Conservation (phyloP, 2,329 filamentous ascomycete species). For the Exophiala sp. region DNA sequence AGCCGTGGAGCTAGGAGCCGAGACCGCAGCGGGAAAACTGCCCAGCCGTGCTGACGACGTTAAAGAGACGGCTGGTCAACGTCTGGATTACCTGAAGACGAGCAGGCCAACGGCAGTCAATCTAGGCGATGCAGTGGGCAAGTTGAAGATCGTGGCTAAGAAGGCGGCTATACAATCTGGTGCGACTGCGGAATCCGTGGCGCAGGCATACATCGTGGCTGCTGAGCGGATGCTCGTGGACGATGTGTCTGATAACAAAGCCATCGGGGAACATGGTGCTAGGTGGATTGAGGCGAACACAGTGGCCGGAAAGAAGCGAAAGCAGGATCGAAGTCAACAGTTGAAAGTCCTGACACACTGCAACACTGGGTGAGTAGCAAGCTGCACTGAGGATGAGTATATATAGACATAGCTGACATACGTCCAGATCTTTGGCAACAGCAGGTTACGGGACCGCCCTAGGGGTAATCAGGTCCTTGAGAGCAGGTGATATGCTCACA, state of each 20-base stretch:
- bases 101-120: conserved; percentile 95
- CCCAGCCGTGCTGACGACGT: conserved; percentile 54
- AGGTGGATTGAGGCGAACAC: conserved; percentile 70
- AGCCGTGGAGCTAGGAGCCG: conserved; percentile 71
- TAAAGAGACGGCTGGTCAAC: conserved; percentile 64
- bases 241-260: conserved; percentile 81
- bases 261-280: conserved; percentile 79
- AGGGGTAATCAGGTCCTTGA: conserved; percentile 84
- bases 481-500: conserved; percentile 61
- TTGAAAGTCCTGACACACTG: conserved; percentile 94
- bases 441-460: conserved; percentile 96
- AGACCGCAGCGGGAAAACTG: conserved; percentile 36
- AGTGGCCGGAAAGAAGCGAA: conserved; percentile 45
- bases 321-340: conserved; percentile 35
- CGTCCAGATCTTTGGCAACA: conserved; percentile 74
- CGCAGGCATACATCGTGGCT: conserved; percentile 68
- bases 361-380: conserved; percentile 72
- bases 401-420: conserved; percentile 12
- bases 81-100: conserved; percentile 80
- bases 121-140: conserved; percentile 80
- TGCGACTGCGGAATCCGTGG: conserved; percentile 48
- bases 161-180: conserved; percentile 35
- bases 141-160: conserved; percentile 66
- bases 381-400: not conserved
- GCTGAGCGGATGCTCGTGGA: conserved; percentile 84